These are phyloP conservation scores for Stagonosporopsis chrysanthemi DNA, from an alignment of 2,329 filamentous ascomycete genomes.

Conservation along the genomic window DNA sequence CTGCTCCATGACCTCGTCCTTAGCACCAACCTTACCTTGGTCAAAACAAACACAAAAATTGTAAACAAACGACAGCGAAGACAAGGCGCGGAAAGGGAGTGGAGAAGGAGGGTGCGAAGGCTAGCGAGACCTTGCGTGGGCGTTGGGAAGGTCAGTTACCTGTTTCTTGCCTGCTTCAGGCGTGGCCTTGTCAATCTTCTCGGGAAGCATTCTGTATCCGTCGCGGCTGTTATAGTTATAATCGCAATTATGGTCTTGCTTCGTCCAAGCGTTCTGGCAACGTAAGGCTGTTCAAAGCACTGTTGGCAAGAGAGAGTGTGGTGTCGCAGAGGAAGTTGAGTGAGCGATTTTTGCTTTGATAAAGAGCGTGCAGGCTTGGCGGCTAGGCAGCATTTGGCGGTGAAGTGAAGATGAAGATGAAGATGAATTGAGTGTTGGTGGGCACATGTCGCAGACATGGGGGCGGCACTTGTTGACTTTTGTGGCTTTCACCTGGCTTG, in stretches of 20 bases:
- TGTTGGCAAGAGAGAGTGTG: conserved; percentile 10
- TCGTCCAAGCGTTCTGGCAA: neutral
- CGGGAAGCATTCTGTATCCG: neutral
- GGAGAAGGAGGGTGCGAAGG: neutral
- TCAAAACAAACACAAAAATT: neutral
- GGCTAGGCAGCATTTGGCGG: conserved; percentile 1
- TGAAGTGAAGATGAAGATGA: conserved; percentile 19
- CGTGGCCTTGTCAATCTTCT: neutral
- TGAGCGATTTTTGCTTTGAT: neutral
- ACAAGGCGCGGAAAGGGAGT: neutral
- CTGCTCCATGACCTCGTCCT: neutral
- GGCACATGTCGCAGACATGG: neutral
- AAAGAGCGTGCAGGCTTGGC: conserved; percentile 16
- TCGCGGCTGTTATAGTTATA: neutral
- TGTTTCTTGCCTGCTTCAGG: neutral
- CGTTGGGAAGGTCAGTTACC: neutral
- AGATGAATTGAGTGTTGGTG: neutral
- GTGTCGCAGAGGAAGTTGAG: conserved; percentile 1
- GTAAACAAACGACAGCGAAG: neutral
- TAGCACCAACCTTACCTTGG: neutral
- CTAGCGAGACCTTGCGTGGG: conserved; percentile 2
- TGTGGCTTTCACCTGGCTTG: conserved; percentile 12
- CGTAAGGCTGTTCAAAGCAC: conserved; percentile 1
- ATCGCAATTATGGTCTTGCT: neutral
- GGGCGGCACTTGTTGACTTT: conserved; percentile 7